Conservation (phyloP, 345 rosid genomes). For the Turritis glabra region DNA sequence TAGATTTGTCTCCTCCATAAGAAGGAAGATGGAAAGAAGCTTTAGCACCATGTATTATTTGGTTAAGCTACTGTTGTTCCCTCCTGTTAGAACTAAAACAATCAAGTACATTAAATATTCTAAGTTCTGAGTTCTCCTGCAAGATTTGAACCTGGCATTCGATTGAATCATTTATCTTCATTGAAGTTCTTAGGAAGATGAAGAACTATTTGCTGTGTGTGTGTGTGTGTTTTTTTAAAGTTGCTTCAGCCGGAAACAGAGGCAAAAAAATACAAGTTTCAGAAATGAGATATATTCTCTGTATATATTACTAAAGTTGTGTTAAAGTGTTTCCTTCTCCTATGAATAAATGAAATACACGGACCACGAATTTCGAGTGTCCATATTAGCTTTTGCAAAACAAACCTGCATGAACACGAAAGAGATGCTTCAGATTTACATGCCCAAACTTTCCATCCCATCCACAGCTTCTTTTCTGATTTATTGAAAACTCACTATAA, state of each 20-base stretch:
- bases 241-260: conserved; percentile 25
- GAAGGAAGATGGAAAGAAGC: conserved; percentile 26
- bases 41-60: conserved; percentile 21
- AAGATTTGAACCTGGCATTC: conserved; percentile 10
- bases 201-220: conserved; percentile 7
- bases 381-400: conserved; percentile 87
- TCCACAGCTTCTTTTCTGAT: conserved; percentile 37
- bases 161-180: not conserved
- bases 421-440: conserved; percentile 83
- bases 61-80: conserved; percentile 31
- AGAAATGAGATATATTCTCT: conserved; percentile 14
- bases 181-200: not conserved
- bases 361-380: conserved; percentile 58
- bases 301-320: conserved; percentile 28
- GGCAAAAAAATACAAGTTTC: conserved; percentile 12
- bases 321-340: conserved; percentile 34
- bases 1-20: conserved; percentile 16
- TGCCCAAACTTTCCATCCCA: conserved; percentile 40
- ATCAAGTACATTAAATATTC: conserved; percentile 1
- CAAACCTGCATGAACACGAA: conserved; percentile 97
- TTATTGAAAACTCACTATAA: conserved; percentile 28
- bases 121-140: conserved; percentile 6
- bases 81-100: conserved; percentile 17
- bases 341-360: conserved; percentile 55
- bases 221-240: conserved; percentile 11